Percentiles rank a stretch among this genome's conserved stretches.
Evolutionary conservation across 768 basidiomycete species (phyloP).

Genomic region (Boletellus ananiceps): DNA sequence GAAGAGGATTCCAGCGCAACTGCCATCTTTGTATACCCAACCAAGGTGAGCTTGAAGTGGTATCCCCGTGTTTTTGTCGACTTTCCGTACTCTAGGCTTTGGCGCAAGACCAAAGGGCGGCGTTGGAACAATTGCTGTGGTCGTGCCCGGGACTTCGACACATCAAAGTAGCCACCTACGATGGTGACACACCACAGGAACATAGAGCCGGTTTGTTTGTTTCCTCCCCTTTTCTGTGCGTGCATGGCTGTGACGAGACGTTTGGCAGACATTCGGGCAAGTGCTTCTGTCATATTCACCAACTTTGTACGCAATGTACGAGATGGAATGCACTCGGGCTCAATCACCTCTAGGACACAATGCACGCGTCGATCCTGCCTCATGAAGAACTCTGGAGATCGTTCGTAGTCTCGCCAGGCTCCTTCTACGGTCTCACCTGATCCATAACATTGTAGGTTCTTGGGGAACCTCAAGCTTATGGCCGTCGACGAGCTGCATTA

Average conservation of each 20-base stretch:
- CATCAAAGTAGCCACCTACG: constrained; percentile 70
- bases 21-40: constrained; percentile 85
- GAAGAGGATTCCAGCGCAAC: constrained; percentile 59
- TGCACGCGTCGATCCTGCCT: constrained; percentile 81
- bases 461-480: constrained; percentile 71
- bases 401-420: constrained; percentile 29
- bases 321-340: neutral
- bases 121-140: constrained; percentile 62
- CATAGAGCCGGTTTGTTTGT: constrained; percentile 46
- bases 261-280: constrained; percentile 58
- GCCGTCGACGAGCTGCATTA: constrained; percentile 88
- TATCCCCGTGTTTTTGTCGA: neutral
- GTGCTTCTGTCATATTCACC: constrained; percentile 78
- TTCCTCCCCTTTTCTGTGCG: neutral
- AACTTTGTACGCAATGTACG: constrained; percentile 62
- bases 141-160: constrained; percentile 60
- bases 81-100: constrained; percentile 52
- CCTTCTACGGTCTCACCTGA: neutral
- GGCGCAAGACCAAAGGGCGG: constrained; percentile 80
- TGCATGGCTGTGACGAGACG: neutral
- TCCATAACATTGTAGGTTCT: constrained; percentile 44
- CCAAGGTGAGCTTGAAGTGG: constrained; percentile 49
- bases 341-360: constrained; percentile 55
- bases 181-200: constrained; percentile 82
- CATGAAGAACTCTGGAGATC: constrained; percentile 81